Percentiles rank a stretch among this genome's conserved stretches.
phyloP scores from a whole-genome alignment of 75 land plant species.

The Sequoia sempervirens region DNA sequence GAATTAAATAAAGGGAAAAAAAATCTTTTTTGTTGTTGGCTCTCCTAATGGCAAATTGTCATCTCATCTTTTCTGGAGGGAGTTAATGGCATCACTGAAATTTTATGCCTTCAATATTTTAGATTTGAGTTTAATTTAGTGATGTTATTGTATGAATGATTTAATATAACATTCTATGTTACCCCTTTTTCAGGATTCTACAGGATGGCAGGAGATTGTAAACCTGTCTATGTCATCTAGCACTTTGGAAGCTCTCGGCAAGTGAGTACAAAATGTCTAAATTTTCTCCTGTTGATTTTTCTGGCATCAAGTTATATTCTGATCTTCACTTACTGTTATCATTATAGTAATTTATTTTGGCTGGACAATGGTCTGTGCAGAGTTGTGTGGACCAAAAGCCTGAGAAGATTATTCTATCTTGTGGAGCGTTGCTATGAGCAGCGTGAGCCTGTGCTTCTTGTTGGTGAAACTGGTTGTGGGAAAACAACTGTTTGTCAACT shows the following conservation, averaged over 20 bases:
- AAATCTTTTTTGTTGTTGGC: not conserved
- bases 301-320: not conserved
- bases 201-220: conserved; percentile 7
- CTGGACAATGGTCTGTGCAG: conserved; percentile 32
- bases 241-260: conserved; percentile 21
- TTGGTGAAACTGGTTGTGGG: conserved; percentile 99
- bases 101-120: not conserved
- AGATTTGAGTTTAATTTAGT: not conserved
- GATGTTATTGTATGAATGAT: not conserved
- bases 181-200: conserved; percentile 7
- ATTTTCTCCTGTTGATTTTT: not conserved
- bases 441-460: conserved; percentile 89
- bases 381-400: conserved; percentile 78
- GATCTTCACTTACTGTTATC: not conserved
- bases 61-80: not conserved
- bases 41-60: not conserved
- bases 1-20: not conserved
- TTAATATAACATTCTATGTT: not conserved
- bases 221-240: not conserved
- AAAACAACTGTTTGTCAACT: conserved; percentile 94
- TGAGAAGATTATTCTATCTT: conserved; percentile 75
- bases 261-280: conserved; percentile 16
- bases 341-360: not conserved
- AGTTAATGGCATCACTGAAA: not conserved
- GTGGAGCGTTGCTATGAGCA: conserved; percentile 74